A percentile compares a stretch with the other conserved stretches of the same genome.
These are phyloP conservation scores for Colletotrichum somersetense DNA, from an alignment of 2,329 filamentous ascomycete species.

Conservation along the genomic window DNA sequence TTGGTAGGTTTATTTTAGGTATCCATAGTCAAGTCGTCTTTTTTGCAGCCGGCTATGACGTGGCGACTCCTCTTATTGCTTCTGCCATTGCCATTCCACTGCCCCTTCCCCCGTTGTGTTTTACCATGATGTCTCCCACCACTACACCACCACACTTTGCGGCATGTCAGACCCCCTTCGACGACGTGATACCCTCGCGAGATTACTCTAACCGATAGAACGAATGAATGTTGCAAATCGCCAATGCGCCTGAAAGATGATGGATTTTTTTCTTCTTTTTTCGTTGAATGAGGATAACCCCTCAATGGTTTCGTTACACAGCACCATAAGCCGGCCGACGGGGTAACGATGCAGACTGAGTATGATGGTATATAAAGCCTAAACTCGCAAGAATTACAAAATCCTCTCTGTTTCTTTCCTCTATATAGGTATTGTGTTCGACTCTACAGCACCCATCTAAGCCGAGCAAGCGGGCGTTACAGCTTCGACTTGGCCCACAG, in stretches of 20 bases:
- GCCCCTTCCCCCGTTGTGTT: too few species aligned
- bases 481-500: conserved; percentile 67
- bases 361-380: neutral
- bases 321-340: conserved; percentile 7
- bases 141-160: neutral
- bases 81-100: too few species aligned
- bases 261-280: too few species aligned
- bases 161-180: neutral
- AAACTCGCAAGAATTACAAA: conserved; percentile 5
- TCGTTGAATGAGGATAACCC: conserved; percentile 3
- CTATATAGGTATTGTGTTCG: conserved; percentile 17
- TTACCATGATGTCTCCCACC: neutral
- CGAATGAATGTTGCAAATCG: neutral
- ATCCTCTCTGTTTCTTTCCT: neutral
- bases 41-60: neutral
- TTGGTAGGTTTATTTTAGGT: conserved; percentile 28
- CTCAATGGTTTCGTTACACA: conserved; percentile 10
- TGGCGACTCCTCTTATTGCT: too few species aligned
- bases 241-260: neutral
- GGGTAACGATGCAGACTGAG: conserved; percentile 10
- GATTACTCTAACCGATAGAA: conserved; percentile 24
- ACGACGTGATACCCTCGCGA: conserved; percentile 29
- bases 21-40: conserved; percentile 27
- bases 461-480: conserved; percentile 46
- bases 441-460: conserved; percentile 11